phyloP scores from a whole-genome alignment of 805 yeast genomes.

The Lachancea sp. region DNA sequence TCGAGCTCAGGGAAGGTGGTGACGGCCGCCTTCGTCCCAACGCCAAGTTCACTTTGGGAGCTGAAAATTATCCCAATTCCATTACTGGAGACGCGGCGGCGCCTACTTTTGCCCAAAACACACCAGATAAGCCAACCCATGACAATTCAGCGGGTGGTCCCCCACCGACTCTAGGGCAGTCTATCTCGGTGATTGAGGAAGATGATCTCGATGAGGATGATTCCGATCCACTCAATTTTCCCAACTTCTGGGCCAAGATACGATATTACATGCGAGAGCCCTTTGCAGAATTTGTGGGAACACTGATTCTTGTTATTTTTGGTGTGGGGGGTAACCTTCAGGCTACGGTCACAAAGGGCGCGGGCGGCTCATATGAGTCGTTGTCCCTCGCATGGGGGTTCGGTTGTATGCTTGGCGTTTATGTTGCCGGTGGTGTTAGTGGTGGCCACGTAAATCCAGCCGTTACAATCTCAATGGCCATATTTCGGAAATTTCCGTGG shows the following conservation, averaged over 20 bases:
- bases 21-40: slow-evolving; percentile 4
- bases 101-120: not conserved
- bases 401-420: slow-evolving; percentile 42
- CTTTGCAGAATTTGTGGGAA: slow-evolving; percentile 43
- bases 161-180: not conserved
- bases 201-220: slow-evolving; percentile 10
- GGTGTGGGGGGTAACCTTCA: slow-evolving; percentile 36
- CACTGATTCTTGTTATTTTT: slow-evolving; percentile 35
- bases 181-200: not conserved
- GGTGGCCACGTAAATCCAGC: slow-evolving; percentile 48
- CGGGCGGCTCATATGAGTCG: slow-evolving; percentile 35
- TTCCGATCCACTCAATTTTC: slow-evolving; percentile 10
- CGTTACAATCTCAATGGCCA: slow-evolving; percentile 39
- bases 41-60: slow-evolving; percentile 14
- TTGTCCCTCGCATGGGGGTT: slow-evolving; percentile 42
- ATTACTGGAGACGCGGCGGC: slow-evolving; percentile 7
- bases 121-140: not conserved
- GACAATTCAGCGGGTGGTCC: not conserved
- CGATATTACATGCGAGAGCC: slow-evolving; percentile 32
- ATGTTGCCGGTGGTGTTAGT: slow-evolving; percentile 41
- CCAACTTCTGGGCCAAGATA: slow-evolving; percentile 18
- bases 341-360: slow-evolving; percentile 29
- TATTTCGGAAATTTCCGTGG: slow-evolving; percentile 44
- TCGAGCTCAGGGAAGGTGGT: not conserved
- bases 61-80: slow-evolving; percentile 14